phyloP scores from a whole-genome alignment of 192 early-diverging fungal species.

The Podila clonocystis region DNA sequence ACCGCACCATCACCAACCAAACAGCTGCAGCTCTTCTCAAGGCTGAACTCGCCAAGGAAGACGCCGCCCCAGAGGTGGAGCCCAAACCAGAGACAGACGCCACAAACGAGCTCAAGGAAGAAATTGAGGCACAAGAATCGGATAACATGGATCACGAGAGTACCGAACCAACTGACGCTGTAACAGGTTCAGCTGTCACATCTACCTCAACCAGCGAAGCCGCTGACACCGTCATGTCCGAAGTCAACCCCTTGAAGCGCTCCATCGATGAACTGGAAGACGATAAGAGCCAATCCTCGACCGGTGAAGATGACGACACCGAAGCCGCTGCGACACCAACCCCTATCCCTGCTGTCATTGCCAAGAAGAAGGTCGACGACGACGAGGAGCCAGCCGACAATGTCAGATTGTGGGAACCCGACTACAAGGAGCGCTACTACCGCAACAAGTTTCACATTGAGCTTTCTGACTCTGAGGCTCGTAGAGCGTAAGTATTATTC shows the following conservation, averaged over 20 bases:
- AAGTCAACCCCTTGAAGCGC: conserved; percentile 34
- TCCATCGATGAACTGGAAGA: conserved; percentile 39
- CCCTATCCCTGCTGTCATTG: conserved; percentile 43
- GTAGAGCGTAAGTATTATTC: conserved; percentile 56
- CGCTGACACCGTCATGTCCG: conserved; percentile 11
- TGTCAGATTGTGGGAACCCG: conserved; percentile 78
- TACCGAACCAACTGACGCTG: not conserved
- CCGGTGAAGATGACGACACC: conserved; percentile 33
- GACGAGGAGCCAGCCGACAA: conserved; percentile 71
- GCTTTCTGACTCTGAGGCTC: conserved; percentile 64
- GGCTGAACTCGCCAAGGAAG: conserved; percentile 56
- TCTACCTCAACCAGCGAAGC: not conserved
- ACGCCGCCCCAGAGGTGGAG: conserved; percentile 32
- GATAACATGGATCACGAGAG: not conserved
- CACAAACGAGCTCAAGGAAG: conserved; percentile 14
- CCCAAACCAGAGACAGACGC: conserved; percentile 26
- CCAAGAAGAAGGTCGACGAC: conserved; percentile 48
- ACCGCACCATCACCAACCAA: conserved; percentile 43
- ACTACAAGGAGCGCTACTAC: conserved; percentile 82
- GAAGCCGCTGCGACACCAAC: conserved; percentile 53
- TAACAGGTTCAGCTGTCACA: not conserved
- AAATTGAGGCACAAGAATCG: conserved; percentile 34
- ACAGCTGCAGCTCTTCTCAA: conserved; percentile 73
- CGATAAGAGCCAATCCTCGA: conserved; percentile 30
- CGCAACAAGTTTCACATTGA: conserved; percentile 71